Evolutionary conservation across 768 basidiomycete species (phyloP), one percentile per base, ranked within the genome.

Genomic region (Kwoniella europaea): DNA sequence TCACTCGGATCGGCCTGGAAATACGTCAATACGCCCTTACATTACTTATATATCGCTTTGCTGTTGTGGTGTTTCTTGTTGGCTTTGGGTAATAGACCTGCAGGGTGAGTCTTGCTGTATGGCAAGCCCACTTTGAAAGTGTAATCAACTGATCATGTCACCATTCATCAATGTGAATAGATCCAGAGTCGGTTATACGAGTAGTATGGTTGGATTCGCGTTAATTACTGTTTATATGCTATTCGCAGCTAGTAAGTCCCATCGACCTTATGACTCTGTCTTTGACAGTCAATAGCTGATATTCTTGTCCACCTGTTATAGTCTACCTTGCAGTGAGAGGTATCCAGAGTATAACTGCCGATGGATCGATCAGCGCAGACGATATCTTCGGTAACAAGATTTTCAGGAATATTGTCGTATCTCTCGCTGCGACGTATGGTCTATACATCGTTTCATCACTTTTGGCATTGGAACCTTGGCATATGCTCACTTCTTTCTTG

Each of bases 201-300:
- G 88, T 7, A 91, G 93, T 35, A 90, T 98, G 77, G 80, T 96
- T 41, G 92, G 93, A 1, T 99, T 96, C 84, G 93, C 88, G 3
- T 4, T 96, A 24, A 89, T 99, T 73, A 98, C 96, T 42, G 82
- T 94, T n/a, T 98, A 98, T 80, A 98, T 99, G 96, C 93, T 94
- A 43, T 84, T 84, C 63, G 83, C 84, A 12, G 84, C 84, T 6
- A 71, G 82, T 82, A 53, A 72, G 80, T 72, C 53, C 13, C 13
- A 12, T 10, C 24, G 4, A 5, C 22, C 63, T 22, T 9, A 50
- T 53, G 15, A 53, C 29, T 35, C 27, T 55, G 53, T 59, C 67
- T 54, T 62, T 35, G 16, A 35, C 18, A 35, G 9, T 59, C 43
- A n/a, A 29, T 22, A 42, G 22, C 43, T 10, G 35, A 16, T 35